Evolutionary conservation across 352 stramenopile species (phyloP), one percentile per base, ranked within the genome.

Genomic region (Globisporangium uncinulatum): DNA sequence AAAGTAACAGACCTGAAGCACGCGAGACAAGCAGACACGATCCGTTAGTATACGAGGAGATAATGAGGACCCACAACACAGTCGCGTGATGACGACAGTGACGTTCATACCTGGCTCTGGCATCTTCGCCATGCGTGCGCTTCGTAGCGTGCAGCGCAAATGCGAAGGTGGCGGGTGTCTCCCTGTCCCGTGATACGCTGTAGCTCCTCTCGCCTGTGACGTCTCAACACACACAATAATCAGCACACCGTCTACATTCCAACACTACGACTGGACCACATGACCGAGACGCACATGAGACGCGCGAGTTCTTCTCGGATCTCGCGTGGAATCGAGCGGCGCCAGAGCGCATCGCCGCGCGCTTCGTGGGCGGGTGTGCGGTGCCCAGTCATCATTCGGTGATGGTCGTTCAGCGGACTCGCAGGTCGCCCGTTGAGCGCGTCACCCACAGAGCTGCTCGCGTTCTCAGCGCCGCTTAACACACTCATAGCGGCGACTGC

Each of bases 61-160:
- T 20, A 45, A 56, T 31, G 29, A 6, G 24, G n/a, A n/a, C n/a
- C n/a, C n/a, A n/a, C n/a, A n/a, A n/a, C n/a, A n/a, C n/a, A n/a
- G n/a, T n/a, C n/a, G n/a, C n/a, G n/a, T n/a, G n/a, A n/a, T n/a
- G n/a, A n/a, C n/a, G n/a, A n/a, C n/a, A n/a, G n/a, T n/a, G n/a
- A n/a, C n/a, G n/a, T n/a, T n/a, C n/a, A n/a, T n/a, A 89, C 71
- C 54, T 86, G 71, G 46, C 77, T 86, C 2, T 66, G 70, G 48
- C 76, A 86, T 52, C 78, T 86, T 57, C 85, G 76, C 79, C 76
- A 87, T 24, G 87, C 79, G 32, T 83, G 79, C 54, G 75, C 83
- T 59, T 89, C 79, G 57, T 89, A 89, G 15, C 77, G 65, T 3
- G 76, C 71, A 24, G 79, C 79, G 36, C 76, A 89, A 56, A 76